These are phyloP conservation scores for Teunomyces lycoperdinae DNA, from an alignment of 805 yeast genomes.

Conservation along the genomic window DNA sequence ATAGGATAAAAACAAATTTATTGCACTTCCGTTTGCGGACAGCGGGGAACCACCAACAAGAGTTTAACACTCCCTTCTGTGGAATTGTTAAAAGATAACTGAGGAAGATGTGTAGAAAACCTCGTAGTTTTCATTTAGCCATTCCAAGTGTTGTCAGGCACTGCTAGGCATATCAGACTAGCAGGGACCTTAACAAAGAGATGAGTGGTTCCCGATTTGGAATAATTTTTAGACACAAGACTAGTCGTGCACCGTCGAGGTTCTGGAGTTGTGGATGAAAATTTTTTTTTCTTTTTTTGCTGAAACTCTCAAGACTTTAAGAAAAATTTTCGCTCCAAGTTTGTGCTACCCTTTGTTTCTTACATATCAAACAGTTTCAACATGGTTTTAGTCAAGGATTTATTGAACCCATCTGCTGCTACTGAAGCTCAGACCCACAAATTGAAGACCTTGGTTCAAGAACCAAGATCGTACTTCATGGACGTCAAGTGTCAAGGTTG, in stretches of 20 bases:
- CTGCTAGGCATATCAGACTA: neutral
- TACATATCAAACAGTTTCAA: conserved; percentile 2
- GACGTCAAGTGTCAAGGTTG: conserved; percentile 44
- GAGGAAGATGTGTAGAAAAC: no score
- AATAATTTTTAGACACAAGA: neutral
- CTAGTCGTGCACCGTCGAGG: neutral
- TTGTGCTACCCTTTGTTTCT: neutral
- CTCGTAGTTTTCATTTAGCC: no score
- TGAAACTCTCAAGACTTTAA: neutral
- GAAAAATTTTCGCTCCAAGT: neutral
- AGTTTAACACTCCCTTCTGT: neutral
- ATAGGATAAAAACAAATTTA: neutral
- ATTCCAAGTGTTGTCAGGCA: neutral
- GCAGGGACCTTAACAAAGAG: neutral
- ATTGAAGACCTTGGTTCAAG: conserved; percentile 39
- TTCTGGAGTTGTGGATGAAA: conserved; percentile 3
- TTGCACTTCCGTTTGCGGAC: neutral
- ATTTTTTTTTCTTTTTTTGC: conserved; percentile 1
- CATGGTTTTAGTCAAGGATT: conserved; percentile 43
- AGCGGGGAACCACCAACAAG: neutral
- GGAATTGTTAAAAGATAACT: no score
- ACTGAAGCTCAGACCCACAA: conserved; percentile 38
- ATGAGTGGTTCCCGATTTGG: neutral
- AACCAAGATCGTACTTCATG: conserved; percentile 43
- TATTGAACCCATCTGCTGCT: conserved; percentile 39